Evolutionary conservation across 495 filamentous ascomycete genomes (phyloP), one percentile per base, ranked within the genome.

Genomic region (Terfezia claveryi): DNA sequence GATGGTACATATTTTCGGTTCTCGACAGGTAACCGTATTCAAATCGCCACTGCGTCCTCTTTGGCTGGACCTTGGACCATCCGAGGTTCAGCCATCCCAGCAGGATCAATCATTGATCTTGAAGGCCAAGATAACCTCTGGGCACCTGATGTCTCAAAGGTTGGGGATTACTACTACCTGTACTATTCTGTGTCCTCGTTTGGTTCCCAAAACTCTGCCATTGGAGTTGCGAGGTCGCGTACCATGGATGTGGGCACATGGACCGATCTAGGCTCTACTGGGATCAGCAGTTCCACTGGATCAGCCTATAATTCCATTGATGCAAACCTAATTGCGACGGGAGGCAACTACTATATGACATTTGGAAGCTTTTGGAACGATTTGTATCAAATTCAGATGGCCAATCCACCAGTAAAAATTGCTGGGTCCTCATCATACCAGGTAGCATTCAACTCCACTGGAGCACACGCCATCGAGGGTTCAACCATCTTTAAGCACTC

Each of bases 131-230:
- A 63, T 32, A 51, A 54, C 27, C 32, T 56, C 20, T 63, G 82
- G 80, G 82, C 83, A 2, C 82, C 82, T 0, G 80, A 85, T 59
- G 75, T 85, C 27, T 62, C 70, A 54, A 66, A 74, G 37, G 65
- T 81, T 1, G 72, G 71, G 41, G 65, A 64, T 12, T 71, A 68
- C 0, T 87, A 85, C 69, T 80, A 82, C 62, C 71, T 83, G 58
- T 86, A 83, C 73, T 88, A 87, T 67, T 70, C 77, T 0, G 74
- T 85, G 50, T 77, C 73, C 38, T 70, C 72, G 32, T 79, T 82
- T 54, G 82, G 83, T 23, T 76, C 72, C 4, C 76, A 80, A 54
- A 69, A 71, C 65, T 78, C 73, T 1, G 71, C 76, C 58, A 83
- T 85, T 54, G 82, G 80, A 23, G 71, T 84, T 16, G 83, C 82